Evolutionary conservation across 1,139 yeast species (phyloP).

Genomic region (Yamadazyma siamensis): DNA sequence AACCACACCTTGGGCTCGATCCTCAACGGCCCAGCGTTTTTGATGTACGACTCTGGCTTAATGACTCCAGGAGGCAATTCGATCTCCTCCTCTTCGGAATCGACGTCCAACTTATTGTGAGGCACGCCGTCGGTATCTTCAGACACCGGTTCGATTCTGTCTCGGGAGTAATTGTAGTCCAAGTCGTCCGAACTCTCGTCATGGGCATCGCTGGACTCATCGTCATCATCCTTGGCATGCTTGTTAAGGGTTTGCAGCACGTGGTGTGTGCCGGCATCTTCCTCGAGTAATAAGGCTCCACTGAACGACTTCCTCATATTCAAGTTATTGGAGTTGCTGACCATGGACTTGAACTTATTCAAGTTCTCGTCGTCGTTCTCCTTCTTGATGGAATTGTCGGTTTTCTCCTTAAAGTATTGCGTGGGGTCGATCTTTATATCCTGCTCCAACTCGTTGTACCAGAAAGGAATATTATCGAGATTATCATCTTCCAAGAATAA

Average conservation of each 20-base stretch:
- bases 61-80: constrained; percentile 85
- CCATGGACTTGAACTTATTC: constrained; percentile 42
- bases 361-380: constrained; percentile 43
- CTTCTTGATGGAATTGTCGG: constrained; percentile 9
- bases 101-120: constrained; percentile 51
- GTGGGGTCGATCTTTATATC: constrained; percentile 77
- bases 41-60: constrained; percentile 73
- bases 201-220: too few relatives aligned
- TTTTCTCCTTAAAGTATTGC: constrained; percentile 60
- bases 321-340: constrained; percentile 28
- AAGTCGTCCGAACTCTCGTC: constrained; percentile 6
- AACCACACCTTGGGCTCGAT: constrained; percentile 98
- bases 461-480: constrained; percentile 85
- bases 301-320: constrained; percentile 40
- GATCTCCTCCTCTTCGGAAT: constrained; percentile 83
- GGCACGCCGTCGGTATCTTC: neutral
- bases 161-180: constrained; percentile 8
- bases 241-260: neutral
- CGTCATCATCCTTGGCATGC: constrained; percentile 9
- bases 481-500: constrained; percentile 87
- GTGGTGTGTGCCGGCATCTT: constrained; percentile 5
- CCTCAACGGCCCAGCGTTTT: constrained; percentile 87
- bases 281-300: constrained; percentile 29
- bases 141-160: constrained; percentile 1
- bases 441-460: constrained; percentile 86